Evolutionary conservation across 2,329 filamentous ascomycete species (phyloP), one percentile per base, ranked within the genome.

Genomic region (Myriosclerotinia scirpicola): DNA sequence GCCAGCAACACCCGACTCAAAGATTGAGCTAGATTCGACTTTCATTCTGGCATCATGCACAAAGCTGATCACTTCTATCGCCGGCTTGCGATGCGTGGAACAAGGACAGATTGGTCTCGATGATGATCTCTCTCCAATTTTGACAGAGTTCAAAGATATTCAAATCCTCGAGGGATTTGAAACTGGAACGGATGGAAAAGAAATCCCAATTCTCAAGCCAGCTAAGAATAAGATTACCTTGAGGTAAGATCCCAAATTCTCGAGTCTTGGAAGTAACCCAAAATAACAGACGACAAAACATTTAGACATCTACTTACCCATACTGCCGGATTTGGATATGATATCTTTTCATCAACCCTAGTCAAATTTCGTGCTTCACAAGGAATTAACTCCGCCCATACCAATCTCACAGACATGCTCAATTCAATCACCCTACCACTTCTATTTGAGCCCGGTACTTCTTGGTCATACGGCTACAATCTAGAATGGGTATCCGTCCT

Each of bases 11-110:
- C 69, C 83, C 79, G 80, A 87, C 9, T 81, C 85, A 58, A 78
- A 82, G 2, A 86, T 90, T 82, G 82, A 82, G 0, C 76, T 86
- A 0, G 86, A 90, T 52, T 85, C 80, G 8, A 78, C 86, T 0
- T 90, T 87, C 71, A 85, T 81, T 82, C 78, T 87, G 5, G 84
- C 84, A 0, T 85, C 83, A 0, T 85, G 82, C 71, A 85, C 85
- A 17, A 87, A 87, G 75, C 78, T 86, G 75, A 74, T 86, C 5
- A 77, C 80, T 0, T 81, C 79, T 0, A 73, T 86, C 12, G 82
- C 83, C 0, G 81, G 77, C 40, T 82, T 87, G 82, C 84, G 87
- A 72, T 79, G 85, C 0, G 84, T 86, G 1, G 85, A 87, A 71
- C 76, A 80, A 62, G 83, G 82, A 0, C 68, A 73, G 6, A 69